Conservation (phyloP, 2,329 filamentous ascomycete species). For the Fusarium humuli region DNA sequence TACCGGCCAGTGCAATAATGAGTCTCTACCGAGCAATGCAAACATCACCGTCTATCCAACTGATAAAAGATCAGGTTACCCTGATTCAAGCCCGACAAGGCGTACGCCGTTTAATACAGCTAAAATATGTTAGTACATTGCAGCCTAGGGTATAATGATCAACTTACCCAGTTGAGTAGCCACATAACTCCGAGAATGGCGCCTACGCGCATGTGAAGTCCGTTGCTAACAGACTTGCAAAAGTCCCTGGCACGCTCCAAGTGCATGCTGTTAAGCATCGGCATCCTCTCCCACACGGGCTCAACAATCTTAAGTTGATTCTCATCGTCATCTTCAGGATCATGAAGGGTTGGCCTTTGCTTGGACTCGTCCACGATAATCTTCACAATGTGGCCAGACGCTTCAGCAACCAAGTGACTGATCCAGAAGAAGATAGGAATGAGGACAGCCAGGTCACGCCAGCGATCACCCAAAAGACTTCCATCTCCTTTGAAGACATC, state of each 20-base stretch:
- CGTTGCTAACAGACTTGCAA: constrained; percentile 3
- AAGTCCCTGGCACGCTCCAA: constrained; percentile 13
- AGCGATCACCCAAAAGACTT: constrained; percentile 42
- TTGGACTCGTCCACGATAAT: constrained; percentile 34
- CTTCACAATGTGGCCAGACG: constrained; percentile 44
- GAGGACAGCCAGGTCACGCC: constrained; percentile 43
- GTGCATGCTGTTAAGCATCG: constrained; percentile 14
- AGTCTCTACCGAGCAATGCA: too few species aligned
- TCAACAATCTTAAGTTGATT: constrained; percentile 43
- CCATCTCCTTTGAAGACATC: constrained; percentile 44
- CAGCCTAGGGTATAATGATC: accelerated
- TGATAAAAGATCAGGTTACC: neutral
- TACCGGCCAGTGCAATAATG: neutral
- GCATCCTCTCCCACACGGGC: constrained; percentile 24
- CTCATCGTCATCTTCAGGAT: constrained; percentile 20
- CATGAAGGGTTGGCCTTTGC: neutral
- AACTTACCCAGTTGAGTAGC: constrained; percentile 44
- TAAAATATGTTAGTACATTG: constrained; percentile 15
- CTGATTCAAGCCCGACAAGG: neutral
- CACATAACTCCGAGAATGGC: constrained; percentile 38
- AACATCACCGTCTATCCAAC: neutral
- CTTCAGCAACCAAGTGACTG: constrained; percentile 43
- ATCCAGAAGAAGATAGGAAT: constrained; percentile 48
- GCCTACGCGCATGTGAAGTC: constrained; percentile 27
- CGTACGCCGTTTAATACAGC: constrained; percentile 24